Evolutionary conservation across 495 filamentous ascomycete species (phyloP).

Genomic region (Entonaema liquescens): DNA sequence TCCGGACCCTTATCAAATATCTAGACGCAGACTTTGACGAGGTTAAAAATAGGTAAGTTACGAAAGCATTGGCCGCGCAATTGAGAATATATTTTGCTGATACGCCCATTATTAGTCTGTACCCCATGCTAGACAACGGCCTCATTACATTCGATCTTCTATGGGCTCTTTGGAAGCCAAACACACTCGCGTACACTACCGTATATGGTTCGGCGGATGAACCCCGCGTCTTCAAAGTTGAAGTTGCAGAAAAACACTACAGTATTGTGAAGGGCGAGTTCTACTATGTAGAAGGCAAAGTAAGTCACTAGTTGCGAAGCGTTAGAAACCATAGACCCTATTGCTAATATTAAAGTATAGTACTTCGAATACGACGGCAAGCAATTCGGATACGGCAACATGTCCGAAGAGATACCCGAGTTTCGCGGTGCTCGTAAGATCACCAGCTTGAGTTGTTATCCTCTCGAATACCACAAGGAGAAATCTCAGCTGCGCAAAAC

Average conservation of each 20-base stretch:
- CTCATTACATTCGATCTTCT: conserved; percentile 90
- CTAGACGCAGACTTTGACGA: conserved; percentile 83
- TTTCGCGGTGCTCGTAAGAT: conserved; percentile 91
- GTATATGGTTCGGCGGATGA: conserved; percentile 84
- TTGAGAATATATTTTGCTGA: not conserved
- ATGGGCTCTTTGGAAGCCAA: conserved; percentile 93
- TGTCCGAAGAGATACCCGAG: conserved; percentile 75
- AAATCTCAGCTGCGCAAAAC: conserved; percentile 67
- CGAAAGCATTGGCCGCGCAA: not conserved
- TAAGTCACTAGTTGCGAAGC: conserved; percentile 51
- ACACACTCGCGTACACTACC: conserved; percentile 81
- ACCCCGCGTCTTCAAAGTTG: conserved; percentile 89
- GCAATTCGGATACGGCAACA: conserved; percentile 60
- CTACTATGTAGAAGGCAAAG: conserved; percentile 81
- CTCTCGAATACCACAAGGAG: conserved; percentile 83
- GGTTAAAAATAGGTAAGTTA: conserved; percentile 66
- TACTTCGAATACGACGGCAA: conserved; percentile 85
- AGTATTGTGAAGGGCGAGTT: conserved; percentile 79
- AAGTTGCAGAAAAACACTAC: conserved; percentile 76
- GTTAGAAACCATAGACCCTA: not conserved
- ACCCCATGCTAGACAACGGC: conserved; percentile 82
- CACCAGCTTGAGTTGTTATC: conserved; percentile 78
- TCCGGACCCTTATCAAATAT: conserved; percentile 82
- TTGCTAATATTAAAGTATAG: conserved; percentile 29
- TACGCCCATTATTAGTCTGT: conserved; percentile 63